Evolutionary conservation across 2,329 filamentous ascomycete species (phyloP), one percentile per base, ranked within the genome.

Genomic region (Clonostachys rosea): DNA sequence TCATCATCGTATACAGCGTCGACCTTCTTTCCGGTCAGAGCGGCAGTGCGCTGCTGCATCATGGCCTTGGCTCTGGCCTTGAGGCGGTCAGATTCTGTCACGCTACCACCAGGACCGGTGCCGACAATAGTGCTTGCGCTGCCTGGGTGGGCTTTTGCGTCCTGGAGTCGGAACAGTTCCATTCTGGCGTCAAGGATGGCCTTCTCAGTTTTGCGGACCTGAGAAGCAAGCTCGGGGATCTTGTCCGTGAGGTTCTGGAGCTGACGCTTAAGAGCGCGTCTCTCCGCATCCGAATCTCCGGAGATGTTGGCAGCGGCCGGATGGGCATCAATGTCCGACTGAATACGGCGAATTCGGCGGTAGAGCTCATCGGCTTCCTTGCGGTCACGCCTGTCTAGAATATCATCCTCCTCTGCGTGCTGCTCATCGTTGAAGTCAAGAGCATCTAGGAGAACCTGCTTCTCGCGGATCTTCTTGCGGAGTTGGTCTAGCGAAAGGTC

Each of bases 11-110:
- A 79, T 42, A 71, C 74, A 3, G 74, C 66, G 34, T 89, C 83
- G 42, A 86, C 73, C 61, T 91, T 91, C 66, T 86, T 90, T 48
- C 94, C 94, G 18, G 91, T 90, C 52, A 99, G 72, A 16, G 94
- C 92, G 47, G 94, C 94, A 55, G 94, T 91, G 50, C 94, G 87
- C 60, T 96, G 91, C 70, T 97, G 92, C 94, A 99, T 99, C 84
- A 96, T 95, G 37, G 92, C 92, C 70, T 91, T 95, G 34, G 94
- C 92, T 56, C 91, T 84, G 35, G 94, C 94, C 73, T 96, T 97
- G 55, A 97, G 81, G 46, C 92, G 84, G 68, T 99, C 94, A 5
- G 90, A 87, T 67, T 99, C 94, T 0, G 94, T 99, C 40, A 99
- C 83, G 41, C 83, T 71, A 45, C 94, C 94, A 40, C 92, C 92